A percentile compares a stretch with the other conserved stretches of the same genome.
Conservation (phyloP, 176 grass and related monocot genomes). For the Dendrocalamus sinicus region DNA sequence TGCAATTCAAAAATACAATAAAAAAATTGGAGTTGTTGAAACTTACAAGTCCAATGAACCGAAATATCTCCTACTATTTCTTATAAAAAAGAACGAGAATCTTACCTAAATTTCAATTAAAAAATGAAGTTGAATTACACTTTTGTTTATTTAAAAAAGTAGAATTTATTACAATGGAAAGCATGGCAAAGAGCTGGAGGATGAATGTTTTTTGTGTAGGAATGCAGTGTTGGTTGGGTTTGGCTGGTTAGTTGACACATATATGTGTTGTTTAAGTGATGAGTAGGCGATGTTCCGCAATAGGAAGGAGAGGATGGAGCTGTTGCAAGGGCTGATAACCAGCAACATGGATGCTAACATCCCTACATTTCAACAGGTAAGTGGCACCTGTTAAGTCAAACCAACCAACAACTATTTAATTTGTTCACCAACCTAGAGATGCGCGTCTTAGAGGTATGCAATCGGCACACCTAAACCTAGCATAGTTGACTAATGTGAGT, state of each 20-base stretch:
- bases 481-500: not conserved
- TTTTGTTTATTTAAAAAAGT: not conserved
- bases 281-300: slow-evolving; percentile 78
- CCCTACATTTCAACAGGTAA: slow-evolving; percentile 73
- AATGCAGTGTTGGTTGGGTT: not conserved
- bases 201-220: not conserved
- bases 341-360: slow-evolving; percentile 80
- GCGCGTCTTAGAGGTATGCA: not conserved
- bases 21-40: not conserved
- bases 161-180: not conserved
- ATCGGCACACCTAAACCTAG: not conserved
- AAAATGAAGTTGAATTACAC: not conserved
- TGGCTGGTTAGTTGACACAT: not conserved
- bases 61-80: too few species aligned
- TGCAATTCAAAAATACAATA: not conserved
- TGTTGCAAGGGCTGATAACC: slow-evolving; percentile 73
- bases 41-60: not conserved
- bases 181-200: slow-evolving; percentile 4
- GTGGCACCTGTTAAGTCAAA: not conserved
- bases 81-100: not conserved
- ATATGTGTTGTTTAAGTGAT: slow-evolving; percentile 20
- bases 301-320: slow-evolving; percentile 76
- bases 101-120: not conserved
- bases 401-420: slow-evolving; percentile 11
- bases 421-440: slow-evolving; percentile 35